Base-by-base conservation (phyloP, 2,329 filamentous ascomycete species). In the Aspergillus viridinutans region DNA sequence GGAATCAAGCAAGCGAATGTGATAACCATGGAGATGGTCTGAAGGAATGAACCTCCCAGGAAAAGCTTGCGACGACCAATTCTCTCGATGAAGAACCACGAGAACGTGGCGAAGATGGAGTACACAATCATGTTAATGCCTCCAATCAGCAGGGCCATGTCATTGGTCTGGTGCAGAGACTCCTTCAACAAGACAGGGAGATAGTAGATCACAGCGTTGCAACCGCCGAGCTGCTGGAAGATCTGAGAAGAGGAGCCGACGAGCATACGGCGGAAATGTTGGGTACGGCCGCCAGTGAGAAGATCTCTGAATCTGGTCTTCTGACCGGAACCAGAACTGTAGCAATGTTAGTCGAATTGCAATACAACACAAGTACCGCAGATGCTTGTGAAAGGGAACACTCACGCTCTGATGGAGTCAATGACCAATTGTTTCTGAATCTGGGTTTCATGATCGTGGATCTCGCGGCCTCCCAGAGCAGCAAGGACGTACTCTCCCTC, bases 381-480 rank as follows among this genome's bases (percentile, higher is more conserved):
- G n/a, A 9, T 14, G 25, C 17, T 9, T 9, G 12, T 14, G 5
- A 20, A n/a, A 17, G n/a, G 17, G n/a, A 26, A 74, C 81, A 74
- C 81, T 25, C 79, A 81, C 47, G 83, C 83, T 43, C 80, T 78
- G 59, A 89, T 85, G 1, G 83, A 85, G 65, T 92, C 88, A n/a
- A 85, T 74, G n/a, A 89, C 86, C 0, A 88, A 84, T 53, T 86
- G 82, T 64, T 82, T 81, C 71, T 89, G 83, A 9, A 80, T 67
- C 49, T 80, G 77, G 2, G 85, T 85, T 65, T 87, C 81, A 8
- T 78, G 74, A 60, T 83, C 79, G 49, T 85, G 79, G 4, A 81
- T 60, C 49, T 82, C 64, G 25, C 70, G 68, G 10, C 78, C 79
- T 49, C 72, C 73, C 4, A 84, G 76, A 5, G 79, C 80, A 12